phyloP scores from a whole-genome alignment of 2,329 filamentous ascomycete genomes.

The Cercospora canescens region DNA sequence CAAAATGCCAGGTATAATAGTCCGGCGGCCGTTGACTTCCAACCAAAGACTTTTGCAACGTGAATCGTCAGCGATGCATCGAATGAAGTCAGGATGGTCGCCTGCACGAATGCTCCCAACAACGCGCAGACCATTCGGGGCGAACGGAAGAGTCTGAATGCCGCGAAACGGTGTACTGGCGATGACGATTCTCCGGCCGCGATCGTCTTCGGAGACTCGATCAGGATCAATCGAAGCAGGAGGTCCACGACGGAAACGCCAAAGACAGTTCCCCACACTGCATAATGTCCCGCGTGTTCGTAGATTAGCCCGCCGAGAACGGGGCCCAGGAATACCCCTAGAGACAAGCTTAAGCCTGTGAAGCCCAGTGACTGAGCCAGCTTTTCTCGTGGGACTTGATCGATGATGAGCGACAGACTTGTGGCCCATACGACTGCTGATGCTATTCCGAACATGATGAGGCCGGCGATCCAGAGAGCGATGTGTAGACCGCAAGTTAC shows the following conservation, averaged over 20 bases:
- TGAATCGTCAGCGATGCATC: slow-evolving; percentile 11
- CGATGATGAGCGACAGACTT: slow-evolving; percentile 9
- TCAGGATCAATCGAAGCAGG: not conserved
- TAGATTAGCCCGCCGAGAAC: slow-evolving; percentile 7
- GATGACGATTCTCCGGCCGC: not conserved
- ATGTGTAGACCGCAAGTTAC: not conserved
- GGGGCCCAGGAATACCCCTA: not conserved
- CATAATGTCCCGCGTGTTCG: slow-evolving; percentile 9
- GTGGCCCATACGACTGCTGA: slow-evolving; percentile 8
- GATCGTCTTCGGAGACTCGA: not conserved
- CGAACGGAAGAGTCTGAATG: not conserved
- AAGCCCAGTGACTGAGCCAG: slow-evolving; percentile 1
- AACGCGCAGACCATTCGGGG: slow-evolving; percentile 4
- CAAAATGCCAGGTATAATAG: slow-evolving; percentile 4
- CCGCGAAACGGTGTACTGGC: not conserved
- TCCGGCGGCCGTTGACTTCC: slow-evolving; percentile 1
- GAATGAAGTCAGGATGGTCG: slow-evolving; percentile 8
- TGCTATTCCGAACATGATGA: slow-evolving; percentile 3
- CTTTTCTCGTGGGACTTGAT: not conserved
- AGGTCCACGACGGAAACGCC: slow-evolving; percentile 5
- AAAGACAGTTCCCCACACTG: slow-evolving; percentile 3
- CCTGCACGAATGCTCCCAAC: slow-evolving; percentile 3
- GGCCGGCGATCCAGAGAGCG: slow-evolving; percentile 8
- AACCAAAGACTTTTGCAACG: not conserved
- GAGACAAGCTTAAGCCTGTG: not conserved